phyloP scores from a whole-genome alignment of 2,329 filamentous ascomycete species.

The Ramichloridium luteum region DNA sequence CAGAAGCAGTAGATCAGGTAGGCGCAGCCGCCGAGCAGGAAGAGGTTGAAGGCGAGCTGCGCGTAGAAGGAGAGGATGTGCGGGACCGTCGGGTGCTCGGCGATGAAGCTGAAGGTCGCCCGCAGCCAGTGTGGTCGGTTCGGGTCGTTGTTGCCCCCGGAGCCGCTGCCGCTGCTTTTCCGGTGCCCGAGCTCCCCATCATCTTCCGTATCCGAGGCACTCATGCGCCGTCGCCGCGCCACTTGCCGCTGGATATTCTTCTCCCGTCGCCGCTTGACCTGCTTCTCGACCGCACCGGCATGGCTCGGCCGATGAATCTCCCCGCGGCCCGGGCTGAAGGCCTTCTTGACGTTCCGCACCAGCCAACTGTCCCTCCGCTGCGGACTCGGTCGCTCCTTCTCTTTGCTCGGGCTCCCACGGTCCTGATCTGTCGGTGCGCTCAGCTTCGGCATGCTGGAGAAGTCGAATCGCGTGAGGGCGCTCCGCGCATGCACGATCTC shows the following conservation, averaged over 20 bases:
- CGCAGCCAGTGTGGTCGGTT: slow-evolving; percentile 21
- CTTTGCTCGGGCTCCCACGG: slow-evolving; percentile 24
- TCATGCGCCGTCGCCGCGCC: slow-evolving; percentile 20
- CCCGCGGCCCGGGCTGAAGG: slow-evolving; percentile 29
- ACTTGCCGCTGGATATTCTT: slow-evolving; percentile 16
- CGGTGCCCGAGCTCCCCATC: slow-evolving; percentile 14
- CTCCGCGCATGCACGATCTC: slow-evolving; percentile 9
- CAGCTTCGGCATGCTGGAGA: background rate
- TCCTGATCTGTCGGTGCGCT: slow-evolving; percentile 10
- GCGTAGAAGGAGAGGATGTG: slow-evolving; percentile 55
- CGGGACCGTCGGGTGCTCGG: slow-evolving; percentile 52
- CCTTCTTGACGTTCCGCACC: slow-evolving; percentile 18
- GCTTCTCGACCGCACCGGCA: slow-evolving; percentile 29
- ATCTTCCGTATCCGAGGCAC: slow-evolving; percentile 23
- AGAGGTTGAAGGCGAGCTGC: slow-evolving; percentile 53
- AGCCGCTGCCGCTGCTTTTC: slow-evolving; percentile 2
- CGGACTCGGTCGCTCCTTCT: slow-evolving; percentile 14
- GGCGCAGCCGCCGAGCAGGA: slow-evolving; percentile 43
- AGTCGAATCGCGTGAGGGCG: slow-evolving; percentile 6
- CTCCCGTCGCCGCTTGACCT: slow-evolving; percentile 22
- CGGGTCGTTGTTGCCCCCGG: slow-evolving; percentile 6
- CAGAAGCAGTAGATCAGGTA: slow-evolving; percentile 61
- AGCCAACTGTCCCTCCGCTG: slow-evolving; percentile 19
- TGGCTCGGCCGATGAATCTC: slow-evolving; percentile 23
- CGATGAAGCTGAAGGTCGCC: slow-evolving; percentile 49